A percentile compares a stretch with the other conserved stretches of the same genome.
Evolutionary conservation across 108 stramenopile species (phyloP).

Genomic region (Cyclotella sp.): DNA sequence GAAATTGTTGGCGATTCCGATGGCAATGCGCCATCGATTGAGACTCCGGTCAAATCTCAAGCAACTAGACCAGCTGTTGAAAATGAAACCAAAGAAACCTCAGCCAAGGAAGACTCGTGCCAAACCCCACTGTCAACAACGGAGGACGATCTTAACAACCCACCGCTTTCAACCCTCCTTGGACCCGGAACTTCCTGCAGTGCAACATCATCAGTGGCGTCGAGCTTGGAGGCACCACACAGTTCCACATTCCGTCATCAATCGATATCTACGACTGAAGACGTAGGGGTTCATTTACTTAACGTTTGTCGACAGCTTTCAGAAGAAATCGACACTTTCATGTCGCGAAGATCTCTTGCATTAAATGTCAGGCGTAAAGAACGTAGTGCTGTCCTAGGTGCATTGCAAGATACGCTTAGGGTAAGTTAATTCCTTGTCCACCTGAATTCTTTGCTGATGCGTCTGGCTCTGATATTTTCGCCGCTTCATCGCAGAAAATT

Average conservation of each 20-base stretch:
- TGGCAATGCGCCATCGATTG: not conserved
- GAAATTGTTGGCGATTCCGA: not conserved
- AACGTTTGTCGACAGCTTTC: slow-evolving; percentile 80
- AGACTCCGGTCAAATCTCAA: not conserved
- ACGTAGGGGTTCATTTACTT: slow-evolving; percentile 84
- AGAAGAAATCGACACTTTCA: slow-evolving; percentile 77
- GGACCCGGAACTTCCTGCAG: slow-evolving; percentile 76
- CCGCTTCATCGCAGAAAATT: slow-evolving; percentile 46
- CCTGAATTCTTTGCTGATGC: not conserved
- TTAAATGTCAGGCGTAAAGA: slow-evolving; percentile 68
- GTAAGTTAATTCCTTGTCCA: slow-evolving; percentile 32
- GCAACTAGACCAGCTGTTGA: not conserved
- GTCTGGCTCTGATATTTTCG: slow-evolving; percentile 2
- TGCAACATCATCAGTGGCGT: slow-evolving; percentile 83
- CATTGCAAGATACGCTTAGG: slow-evolving; percentile 70
- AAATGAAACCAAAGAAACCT: not conserved
- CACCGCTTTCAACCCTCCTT: slow-evolving; percentile 71
- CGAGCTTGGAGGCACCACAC: slow-evolving; percentile 84
- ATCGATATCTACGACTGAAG: slow-evolving; percentile 52
- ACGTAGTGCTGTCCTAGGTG: slow-evolving; percentile 64
- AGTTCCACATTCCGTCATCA: slow-evolving; percentile 59
- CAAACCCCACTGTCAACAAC: slow-evolving; percentile 28
- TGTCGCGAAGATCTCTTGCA: slow-evolving; percentile 74
- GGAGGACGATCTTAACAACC: slow-evolving; percentile 53
- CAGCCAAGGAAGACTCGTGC: slow-evolving; percentile 8